Evolutionary conservation across 73 alveolate genomes (phyloP).

Genomic region (Paramecium sonneborni): DNA sequence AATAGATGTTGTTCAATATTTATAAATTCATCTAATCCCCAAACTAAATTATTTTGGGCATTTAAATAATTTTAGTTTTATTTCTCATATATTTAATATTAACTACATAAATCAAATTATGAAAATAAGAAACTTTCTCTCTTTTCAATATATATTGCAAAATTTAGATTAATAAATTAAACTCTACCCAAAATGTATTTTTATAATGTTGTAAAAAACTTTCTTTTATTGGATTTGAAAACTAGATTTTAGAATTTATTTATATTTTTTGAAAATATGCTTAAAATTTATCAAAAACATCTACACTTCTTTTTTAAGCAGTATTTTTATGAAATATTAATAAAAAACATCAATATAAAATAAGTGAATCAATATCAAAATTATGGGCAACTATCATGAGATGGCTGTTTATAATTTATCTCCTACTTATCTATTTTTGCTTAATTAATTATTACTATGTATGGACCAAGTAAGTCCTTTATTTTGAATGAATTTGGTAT

Average conservation of each 20-base stretch:
- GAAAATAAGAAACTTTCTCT: neutral
- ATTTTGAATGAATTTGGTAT: neutral
- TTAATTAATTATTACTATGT: neutral
- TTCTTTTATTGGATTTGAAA: neutral
- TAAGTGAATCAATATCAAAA: neutral
- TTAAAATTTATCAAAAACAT: too few relatives aligned
- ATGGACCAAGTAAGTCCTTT: neutral
- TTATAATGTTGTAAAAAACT: constrained; percentile 41
- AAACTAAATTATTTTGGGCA: constrained; percentile 73
- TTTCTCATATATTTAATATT: neutral
- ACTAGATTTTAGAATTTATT: neutral
- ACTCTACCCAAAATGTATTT: constrained; percentile 6
- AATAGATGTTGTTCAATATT: constrained; percentile 81
- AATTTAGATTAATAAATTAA: neutral
- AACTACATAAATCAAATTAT: neutral
- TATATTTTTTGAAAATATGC: too few relatives aligned
- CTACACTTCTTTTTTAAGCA: too few relatives aligned
- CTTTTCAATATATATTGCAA: constrained; percentile 65
- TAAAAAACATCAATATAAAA: neutral
- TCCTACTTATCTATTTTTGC: neutral
- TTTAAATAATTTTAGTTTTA: constrained; percentile 5
- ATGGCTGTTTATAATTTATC: neutral
- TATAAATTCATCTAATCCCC: constrained; percentile 68
- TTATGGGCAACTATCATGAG: neutral
- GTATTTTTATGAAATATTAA: too few relatives aligned